Percentiles rank a stretch among this genome's conserved stretches.
These are phyloP conservation scores for Collybia mongolica DNA, from an alignment of 768 basidiomycete genomes.

Conservation along the genomic window DNA sequence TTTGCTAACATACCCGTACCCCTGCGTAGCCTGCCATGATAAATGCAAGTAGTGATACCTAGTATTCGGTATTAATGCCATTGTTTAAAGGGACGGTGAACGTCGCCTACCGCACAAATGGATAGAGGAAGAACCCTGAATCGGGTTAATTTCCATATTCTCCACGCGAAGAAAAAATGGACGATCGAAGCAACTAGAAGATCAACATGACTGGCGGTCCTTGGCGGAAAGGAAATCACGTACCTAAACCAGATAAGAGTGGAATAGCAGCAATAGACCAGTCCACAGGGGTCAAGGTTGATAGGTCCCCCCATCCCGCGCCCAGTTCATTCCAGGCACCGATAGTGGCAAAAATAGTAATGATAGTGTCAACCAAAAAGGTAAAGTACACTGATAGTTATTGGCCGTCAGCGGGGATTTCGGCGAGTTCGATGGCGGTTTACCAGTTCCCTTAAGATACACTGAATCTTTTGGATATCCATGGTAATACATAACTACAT, in stretches of 20 bases:
- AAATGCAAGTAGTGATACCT: constrained; percentile 5
- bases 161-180: constrained; percentile 18
- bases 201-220: neutral
- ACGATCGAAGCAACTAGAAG: constrained; percentile 7
- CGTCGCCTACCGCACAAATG: neutral
- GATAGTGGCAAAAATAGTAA: constrained; percentile 19
- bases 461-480: constrained; percentile 8
- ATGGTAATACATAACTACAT: constrained; percentile 2
- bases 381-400: constrained; percentile 10
- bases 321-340: constrained; percentile 17
- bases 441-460: neutral
- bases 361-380: constrained; percentile 13
- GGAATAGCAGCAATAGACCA: constrained; percentile 15
- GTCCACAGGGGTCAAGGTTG: constrained; percentile 4
- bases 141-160: constrained; percentile 15
- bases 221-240: neutral
- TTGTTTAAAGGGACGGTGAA: neutral
- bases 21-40: constrained; percentile 2
- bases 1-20: neutral
- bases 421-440: neutral
- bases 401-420: neutral
- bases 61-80: neutral
- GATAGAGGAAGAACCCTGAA: constrained; percentile 8
- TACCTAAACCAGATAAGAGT: constrained; percentile 15
- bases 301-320: constrained; percentile 16